Base-by-base conservation (phyloP, 2,329 filamentous ascomycete genomes). In the Epichloe sylvatica region DNA sequence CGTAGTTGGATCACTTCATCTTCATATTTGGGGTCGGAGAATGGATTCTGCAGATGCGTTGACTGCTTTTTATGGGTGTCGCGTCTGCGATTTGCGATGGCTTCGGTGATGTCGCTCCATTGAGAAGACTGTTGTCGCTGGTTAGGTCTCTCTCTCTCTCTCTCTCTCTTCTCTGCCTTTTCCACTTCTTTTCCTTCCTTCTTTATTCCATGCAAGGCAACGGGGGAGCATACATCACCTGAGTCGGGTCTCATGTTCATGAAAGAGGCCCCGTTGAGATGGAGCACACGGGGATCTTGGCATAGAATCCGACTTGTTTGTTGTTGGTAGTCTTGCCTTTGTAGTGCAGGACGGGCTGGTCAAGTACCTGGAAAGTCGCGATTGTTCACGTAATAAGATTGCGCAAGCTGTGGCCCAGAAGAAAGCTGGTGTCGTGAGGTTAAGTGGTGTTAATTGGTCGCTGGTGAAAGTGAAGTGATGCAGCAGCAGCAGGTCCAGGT, bases 1-100 rank as follows among this genome's bases (percentile, higher is more conserved):
- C 35, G 41, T 33, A 49, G 36, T n/a, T 44, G 34, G 15, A 49
- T 43, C 15, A 43, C 49, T 19, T 55, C 40, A 17, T 47, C 42
- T 38, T 51, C 47, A n/a, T 50, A 15, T 19, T 25, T 33, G 23
- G 52, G 50, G 15, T 53, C 50, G 9, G 47, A 48, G 45, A 52
- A 49, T 9, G 50, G 50, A 34, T 52, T 38, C 9, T n/a, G 37
- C 45, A 36, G 30, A 37, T 35, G 33, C 9, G 35, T 25, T 17
- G 39, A 23, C 17, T 43, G 44, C 33, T 44, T 50, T 19, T 45
- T 33, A 15, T 30, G 44, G 11, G 19, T 34, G 15, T n/a, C 37
- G 12, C n/a, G 8, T 30, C n/a, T 11, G 15, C 30, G 25, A 6
- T 19, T 39, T 44, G 34, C 23, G n/a, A 47, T 36, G 17, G 40